A percentile compares a stretch with the other conserved stretches of the same genome.
These are phyloP conservation scores for Pyracantha coccinea DNA, from an alignment of 331 rosid species.

Conservation along the genomic window DNA sequence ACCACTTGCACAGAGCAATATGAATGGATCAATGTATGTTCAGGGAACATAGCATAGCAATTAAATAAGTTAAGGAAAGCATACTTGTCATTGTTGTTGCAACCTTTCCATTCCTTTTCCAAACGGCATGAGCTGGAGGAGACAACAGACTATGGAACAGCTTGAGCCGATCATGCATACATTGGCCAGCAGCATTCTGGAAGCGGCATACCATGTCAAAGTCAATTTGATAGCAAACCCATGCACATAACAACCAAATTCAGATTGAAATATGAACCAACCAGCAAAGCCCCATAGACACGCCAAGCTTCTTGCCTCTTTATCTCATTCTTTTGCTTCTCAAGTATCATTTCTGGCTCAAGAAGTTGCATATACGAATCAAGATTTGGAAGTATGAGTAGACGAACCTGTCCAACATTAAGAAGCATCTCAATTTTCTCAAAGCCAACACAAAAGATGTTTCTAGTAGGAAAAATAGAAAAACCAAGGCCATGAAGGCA, in stretches of 20 bases:
- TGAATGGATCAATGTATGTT: background rate
- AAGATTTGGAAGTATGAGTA: slow-evolving; percentile 84
- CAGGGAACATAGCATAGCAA: background rate
- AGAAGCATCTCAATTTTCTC: slow-evolving; percentile 8
- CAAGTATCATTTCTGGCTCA: slow-evolving; percentile 71
- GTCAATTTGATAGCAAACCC: background rate
- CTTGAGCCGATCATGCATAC: slow-evolving; percentile 48
- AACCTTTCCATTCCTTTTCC: slow-evolving; percentile 43
- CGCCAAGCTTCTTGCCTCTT: slow-evolving; percentile 86
- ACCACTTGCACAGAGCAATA: background rate
- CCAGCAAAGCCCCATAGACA: slow-evolving; percentile 86
- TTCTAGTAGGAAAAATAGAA: slow-evolving; percentile 5
- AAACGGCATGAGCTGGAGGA: slow-evolving; percentile 36
- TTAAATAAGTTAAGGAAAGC: slow-evolving; percentile 3
- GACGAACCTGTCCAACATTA: slow-evolving; percentile 51
- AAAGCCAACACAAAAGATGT: background rate
- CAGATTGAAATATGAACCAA: slow-evolving; percentile 29
- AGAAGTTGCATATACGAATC: slow-evolving; percentile 80
- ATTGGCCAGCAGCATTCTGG: slow-evolving; percentile 78
- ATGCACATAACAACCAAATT: background rate
- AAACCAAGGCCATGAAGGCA: background rate
- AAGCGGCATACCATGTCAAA: slow-evolving; percentile 15
- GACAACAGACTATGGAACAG: slow-evolving; percentile 31
- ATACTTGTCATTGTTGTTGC: slow-evolving; percentile 30
- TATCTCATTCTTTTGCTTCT: slow-evolving; percentile 64